A percentile compares a stretch with the other conserved stretches of the same genome.
Evolutionary conservation across 2,329 filamentous ascomycete genomes (phyloP).

Genomic region (Sporothrix luriei): DNA sequence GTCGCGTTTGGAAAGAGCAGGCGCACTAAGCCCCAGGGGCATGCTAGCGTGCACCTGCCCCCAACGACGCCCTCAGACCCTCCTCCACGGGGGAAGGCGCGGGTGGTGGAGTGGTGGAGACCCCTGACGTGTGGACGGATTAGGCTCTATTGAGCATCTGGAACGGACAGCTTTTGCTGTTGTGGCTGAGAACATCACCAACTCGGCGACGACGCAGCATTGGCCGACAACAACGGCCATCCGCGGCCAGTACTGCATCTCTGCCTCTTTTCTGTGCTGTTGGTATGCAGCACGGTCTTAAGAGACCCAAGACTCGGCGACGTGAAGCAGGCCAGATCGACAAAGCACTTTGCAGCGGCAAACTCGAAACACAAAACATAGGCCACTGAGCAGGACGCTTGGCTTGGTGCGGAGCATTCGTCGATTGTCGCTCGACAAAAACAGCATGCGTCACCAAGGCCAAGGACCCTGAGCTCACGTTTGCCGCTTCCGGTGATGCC

Average conservation of each 20-base stretch:
- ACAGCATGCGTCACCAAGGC: not conserved
- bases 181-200: constrained; percentile 22
- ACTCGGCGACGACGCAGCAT: constrained; percentile 7
- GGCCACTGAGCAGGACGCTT: not conserved
- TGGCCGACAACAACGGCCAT: not conserved
- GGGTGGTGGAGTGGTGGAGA: constrained; percentile 3
- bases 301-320: not conserved
- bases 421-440: not conserved
- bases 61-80: too few relatives aligned
- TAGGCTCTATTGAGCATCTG: constrained; percentile 31
- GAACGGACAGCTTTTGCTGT: constrained; percentile 21
- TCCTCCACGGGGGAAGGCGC: constrained; percentile 16
- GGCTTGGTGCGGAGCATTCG: not conserved
- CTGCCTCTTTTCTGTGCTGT: too few relatives aligned
- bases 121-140: constrained; percentile 25
- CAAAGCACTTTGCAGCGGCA: not conserved
- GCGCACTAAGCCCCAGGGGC: not conserved
- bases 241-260: not conserved
- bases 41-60: constrained; percentile 18
- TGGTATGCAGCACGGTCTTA: not conserved
- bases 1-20: not conserved
- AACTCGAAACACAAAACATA: not conserved
- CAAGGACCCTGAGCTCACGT: too few relatives aligned
- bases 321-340: constrained; percentile 14
- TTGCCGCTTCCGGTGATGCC: constrained; percentile 15